Evolutionary conservation across 164 flowering plant species (phyloP).

Genomic region (Aristolochia californica): DNA sequence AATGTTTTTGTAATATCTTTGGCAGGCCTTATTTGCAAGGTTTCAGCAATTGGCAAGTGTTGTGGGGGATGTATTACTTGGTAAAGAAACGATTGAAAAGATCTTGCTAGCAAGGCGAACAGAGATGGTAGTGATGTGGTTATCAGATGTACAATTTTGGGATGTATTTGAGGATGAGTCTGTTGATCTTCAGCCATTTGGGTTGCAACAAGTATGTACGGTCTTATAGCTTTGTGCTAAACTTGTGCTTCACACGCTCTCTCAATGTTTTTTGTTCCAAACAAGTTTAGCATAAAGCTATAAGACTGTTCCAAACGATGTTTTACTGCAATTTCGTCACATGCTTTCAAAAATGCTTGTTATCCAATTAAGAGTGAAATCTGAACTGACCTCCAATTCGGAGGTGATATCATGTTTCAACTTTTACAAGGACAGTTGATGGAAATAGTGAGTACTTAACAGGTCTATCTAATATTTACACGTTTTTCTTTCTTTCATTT

Average conservation of each 20-base stretch:
- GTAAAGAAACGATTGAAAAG: conserved; percentile 85
- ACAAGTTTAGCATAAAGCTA: too few relatives aligned
- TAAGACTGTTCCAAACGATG: too few relatives aligned
- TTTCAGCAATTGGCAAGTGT: conserved; percentile 86
- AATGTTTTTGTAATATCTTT: neutral
- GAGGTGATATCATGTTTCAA: neutral
- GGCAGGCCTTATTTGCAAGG: conserved; percentile 83
- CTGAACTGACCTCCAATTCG: too few relatives aligned
- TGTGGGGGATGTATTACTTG: conserved; percentile 84
- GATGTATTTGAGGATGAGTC: conserved; percentile 73
- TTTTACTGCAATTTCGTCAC: too few relatives aligned
- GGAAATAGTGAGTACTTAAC: too few relatives aligned
- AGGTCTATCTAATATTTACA: neutral
- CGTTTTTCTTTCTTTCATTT: too few relatives aligned
- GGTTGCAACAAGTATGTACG: conserved; percentile 74
- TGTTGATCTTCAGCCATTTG: conserved; percentile 53
- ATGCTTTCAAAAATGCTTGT: too few relatives aligned
- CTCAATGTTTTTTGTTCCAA: too few relatives aligned
- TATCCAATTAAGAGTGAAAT: too few relatives aligned
- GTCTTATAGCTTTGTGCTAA: neutral
- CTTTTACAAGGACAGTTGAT: neutral
- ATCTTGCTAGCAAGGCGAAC: conserved; percentile 83
- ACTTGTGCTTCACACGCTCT: too few relatives aligned
- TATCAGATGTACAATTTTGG: conserved; percentile 95
- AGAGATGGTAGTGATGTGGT: conserved; percentile 88